Evolutionary conservation across 495 filamentous ascomycete species (phyloP), one percentile per base, ranked within the genome.

Genomic region (Xanthoparmelia taractica): DNA sequence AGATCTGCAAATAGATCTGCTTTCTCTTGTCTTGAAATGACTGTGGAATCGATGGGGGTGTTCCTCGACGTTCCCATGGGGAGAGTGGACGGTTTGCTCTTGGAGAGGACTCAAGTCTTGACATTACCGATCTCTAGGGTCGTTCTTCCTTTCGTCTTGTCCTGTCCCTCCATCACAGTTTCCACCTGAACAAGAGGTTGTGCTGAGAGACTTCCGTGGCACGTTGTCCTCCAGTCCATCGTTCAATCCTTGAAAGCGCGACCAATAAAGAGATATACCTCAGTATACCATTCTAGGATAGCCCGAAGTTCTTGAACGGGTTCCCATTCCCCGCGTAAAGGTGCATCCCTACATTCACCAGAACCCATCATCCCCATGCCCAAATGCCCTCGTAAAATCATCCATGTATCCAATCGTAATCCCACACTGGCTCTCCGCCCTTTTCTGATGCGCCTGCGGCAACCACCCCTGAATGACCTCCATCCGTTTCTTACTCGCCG

Each of bases 401-500:
- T 62, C 31, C 58, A 55, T 37, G 41, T 62, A 65, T 4, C 50
- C 43, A 43, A 17, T 57, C 33, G 56, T 66, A 5, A 8, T n/a
- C 18, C 43, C 58, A 61, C 67, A 69, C 38, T 64, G 33, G 47
- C 67, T 64, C 37, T 61, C 31, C 17, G 52, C 52, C 40, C 48
- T 58, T 55, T 61, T 69, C 38, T 69, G 57, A 33, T 55, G 23
- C n/a, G 67, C 67, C 61, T 69, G 38, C n/a, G 67, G 64, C 25
- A 66, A 63, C 67, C 67, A 67, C 36, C 40, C 41, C 56, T 63
- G 57, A 31, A 67, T 64, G 8, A 29, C 50, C 23, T 41, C 58
- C 40, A 65, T 34, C n/a, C 65, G 61, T 11, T 67, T 65, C 38
- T 60, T 56, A 25, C 63, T 63, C 38, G 54, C 13, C 29, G 37